Base-by-base conservation (phyloP, 2,329 filamentous ascomycete species). In the Epichloe gansuensis region DNA sequence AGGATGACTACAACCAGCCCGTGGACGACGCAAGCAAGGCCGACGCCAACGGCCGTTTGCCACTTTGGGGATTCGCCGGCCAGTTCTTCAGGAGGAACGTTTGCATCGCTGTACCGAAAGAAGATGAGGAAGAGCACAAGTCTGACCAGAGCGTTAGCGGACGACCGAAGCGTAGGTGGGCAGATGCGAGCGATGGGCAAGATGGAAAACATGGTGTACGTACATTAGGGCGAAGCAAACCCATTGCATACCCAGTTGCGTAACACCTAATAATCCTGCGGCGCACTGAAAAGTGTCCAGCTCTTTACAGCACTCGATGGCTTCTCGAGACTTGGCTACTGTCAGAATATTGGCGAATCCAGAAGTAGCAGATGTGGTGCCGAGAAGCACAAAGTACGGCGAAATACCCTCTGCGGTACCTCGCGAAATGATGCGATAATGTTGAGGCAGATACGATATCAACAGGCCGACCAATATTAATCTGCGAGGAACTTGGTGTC, bases 71-170 rank as follows among this genome's bases (percentile, higher is more conserved):
- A 73, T 51, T 78, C 71, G 25, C 72, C 70, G 21, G 67, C 68
- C 27, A 72, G 68, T 56, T 75, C 73, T 21, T 70, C 74, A n/a
- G 71, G 75, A 43, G 72, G 73, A 7, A 72, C 69, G 57, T 69
- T 73, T 53, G 67, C 75, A 54, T 69, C 73, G 60, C 75, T 75
- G 60, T 84, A 82, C 38, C 87, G 87, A 69, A 95, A 96, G 76
- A 94, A 98, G 60, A 95, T 80, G 53, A 97, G 80, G 70, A 95
- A 98, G n/a, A 98, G 78, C 21, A 95, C 74, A 50, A 97, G 82
- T 58, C 91, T 97, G 59, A 21, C 27, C 39, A 42, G 31, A 21
- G 23, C n/a, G 52, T 66, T 53, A 68, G 59, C 41, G 43, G 3
- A 39, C n/a, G 11, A 27, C n/a, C 31, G 31, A 31, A 31, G 31